These are phyloP conservation scores for Rutstroemia sydowiana DNA, from an alignment of 2,329 filamentous ascomycete species.

Conservation along the genomic window DNA sequence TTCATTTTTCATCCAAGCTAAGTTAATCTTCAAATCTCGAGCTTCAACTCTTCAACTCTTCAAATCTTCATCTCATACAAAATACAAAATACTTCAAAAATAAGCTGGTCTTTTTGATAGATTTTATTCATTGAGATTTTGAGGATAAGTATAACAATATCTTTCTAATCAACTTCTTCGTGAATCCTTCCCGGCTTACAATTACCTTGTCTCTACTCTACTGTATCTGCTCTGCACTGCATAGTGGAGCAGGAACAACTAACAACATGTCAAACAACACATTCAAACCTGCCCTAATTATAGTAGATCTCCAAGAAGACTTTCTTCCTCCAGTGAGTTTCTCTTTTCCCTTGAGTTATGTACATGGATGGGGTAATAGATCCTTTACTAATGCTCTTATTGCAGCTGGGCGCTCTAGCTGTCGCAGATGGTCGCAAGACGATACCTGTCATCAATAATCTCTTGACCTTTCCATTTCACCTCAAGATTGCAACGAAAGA, in stretches of 20 bases:
- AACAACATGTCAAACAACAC: not conserved
- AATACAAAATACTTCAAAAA: not conserved
- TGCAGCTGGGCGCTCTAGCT: constrained; percentile 73
- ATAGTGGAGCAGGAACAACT: not conserved
- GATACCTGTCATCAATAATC: constrained; percentile 61
- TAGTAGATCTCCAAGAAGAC: constrained; percentile 90
- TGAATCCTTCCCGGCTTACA: not conserved
- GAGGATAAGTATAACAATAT: not conserved
- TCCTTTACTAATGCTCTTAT: not conserved
- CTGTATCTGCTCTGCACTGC: not conserved
- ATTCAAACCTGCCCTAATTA: constrained; percentile 53
- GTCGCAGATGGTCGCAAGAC: constrained; percentile 69
- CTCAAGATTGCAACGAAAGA: constrained; percentile 83
- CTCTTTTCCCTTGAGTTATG: not conserved
- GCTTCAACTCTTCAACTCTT: not conserved
- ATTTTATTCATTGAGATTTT: no score
- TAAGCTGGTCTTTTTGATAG: no score
- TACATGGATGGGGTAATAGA: no score
- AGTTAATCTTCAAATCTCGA: not conserved
- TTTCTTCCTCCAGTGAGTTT: constrained; percentile 78
- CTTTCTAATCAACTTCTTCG: not conserved
- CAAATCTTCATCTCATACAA: not conserved
- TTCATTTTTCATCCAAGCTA: no score
- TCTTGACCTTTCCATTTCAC: constrained; percentile 65
- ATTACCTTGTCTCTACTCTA: not conserved